These are phyloP conservation scores for Aspergillus wentii DNA, from an alignment of 495 filamentous ascomycete genomes.

Conservation along the genomic window DNA sequence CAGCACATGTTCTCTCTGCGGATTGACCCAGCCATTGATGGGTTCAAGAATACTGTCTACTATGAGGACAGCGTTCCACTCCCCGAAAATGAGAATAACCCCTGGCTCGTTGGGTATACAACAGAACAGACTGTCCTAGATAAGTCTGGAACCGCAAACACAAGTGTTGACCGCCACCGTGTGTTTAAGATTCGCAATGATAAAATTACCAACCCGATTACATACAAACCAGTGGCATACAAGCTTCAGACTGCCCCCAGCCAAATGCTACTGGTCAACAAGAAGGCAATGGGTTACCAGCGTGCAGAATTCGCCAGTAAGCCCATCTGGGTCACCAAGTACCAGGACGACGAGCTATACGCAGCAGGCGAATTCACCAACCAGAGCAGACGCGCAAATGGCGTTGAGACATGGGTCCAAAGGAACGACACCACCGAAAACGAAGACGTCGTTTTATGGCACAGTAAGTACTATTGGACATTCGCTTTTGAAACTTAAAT, in stretches of 20 bases:
- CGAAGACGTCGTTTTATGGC: conserved; percentile 54
- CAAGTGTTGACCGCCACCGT: conserved; percentile 58
- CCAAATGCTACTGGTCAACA: conserved; percentile 74
- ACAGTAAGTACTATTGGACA: conserved; percentile 27
- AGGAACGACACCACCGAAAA: conserved; percentile 47
- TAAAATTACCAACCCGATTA: conserved; percentile 60
- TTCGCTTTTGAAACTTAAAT: neutral
- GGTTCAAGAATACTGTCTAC: conserved; percentile 63
- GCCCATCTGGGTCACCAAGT: conserved; percentile 75
- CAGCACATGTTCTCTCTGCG: conserved; percentile 91
- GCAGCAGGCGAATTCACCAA: conserved; percentile 85
- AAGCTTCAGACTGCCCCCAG: conserved; percentile 71
- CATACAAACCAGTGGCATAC: conserved; percentile 71
- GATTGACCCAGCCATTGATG: conserved; percentile 78
- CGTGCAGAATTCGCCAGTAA: conserved; percentile 81
- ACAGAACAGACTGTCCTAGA: conserved; percentile 55
- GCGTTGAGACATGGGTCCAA: conserved; percentile 50
- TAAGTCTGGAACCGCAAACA: conserved; percentile 58
- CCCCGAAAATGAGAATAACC: conserved; percentile 70
- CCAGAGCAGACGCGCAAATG: conserved; percentile 62
- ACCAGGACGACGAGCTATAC: conserved; percentile 74
- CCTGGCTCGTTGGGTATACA: conserved; percentile 73
- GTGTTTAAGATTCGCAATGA: conserved; percentile 79
- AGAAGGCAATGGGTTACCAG: conserved; percentile 60
- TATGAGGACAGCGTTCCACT: conserved; percentile 70